phyloP scores from a whole-genome alignment of 805 yeast genomes.

The Lipomyces yamadae region DNA sequence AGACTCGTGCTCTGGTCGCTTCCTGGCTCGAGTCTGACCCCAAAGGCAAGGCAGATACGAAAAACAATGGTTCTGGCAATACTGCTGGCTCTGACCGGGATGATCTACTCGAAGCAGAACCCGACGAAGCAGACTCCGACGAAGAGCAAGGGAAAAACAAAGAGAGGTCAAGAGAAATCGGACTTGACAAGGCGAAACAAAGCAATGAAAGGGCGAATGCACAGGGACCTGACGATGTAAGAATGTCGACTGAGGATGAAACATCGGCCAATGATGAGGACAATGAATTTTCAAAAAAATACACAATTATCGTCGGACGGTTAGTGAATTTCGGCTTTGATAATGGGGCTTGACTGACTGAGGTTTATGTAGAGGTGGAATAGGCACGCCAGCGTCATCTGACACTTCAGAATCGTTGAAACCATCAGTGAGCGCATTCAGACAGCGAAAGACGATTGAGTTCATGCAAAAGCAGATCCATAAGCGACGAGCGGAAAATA shows the following conservation, averaged over 20 bases:
- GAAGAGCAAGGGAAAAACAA: constrained; percentile 1
- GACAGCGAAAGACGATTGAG: constrained; percentile 33
- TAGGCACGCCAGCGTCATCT: constrained; percentile 19
- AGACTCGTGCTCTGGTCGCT: constrained; percentile 36
- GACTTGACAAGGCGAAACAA: constrained; percentile 12
- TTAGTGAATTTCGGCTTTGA: constrained; percentile 2
- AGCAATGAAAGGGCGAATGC: background rate
- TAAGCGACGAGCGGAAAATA: constrained; percentile 13
- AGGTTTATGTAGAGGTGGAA: constrained; percentile 19
- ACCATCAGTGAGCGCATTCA: constrained; percentile 17
- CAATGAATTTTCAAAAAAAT: constrained; percentile 23
- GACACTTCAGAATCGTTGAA: background rate
- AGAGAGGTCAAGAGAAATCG: background rate
- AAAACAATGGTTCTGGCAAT: constrained; percentile 16
- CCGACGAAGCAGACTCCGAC: background rate
- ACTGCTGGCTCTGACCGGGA: constrained; percentile 14
- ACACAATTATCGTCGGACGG: constrained; percentile 27
- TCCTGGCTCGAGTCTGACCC: constrained; percentile 39
- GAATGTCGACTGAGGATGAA: background rate
- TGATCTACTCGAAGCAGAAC: background rate
- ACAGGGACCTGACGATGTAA: constrained; percentile 4
- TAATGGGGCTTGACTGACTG: background rate
- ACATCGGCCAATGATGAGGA: constrained; percentile 10
- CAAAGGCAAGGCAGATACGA: background rate
- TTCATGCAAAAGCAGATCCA: constrained; percentile 32